A percentile compares a stretch with the other conserved stretches of the same genome.
Evolutionary conservation across 305 asterid genomes (phyloP).

Genomic region (Fraxinus albicans): DNA sequence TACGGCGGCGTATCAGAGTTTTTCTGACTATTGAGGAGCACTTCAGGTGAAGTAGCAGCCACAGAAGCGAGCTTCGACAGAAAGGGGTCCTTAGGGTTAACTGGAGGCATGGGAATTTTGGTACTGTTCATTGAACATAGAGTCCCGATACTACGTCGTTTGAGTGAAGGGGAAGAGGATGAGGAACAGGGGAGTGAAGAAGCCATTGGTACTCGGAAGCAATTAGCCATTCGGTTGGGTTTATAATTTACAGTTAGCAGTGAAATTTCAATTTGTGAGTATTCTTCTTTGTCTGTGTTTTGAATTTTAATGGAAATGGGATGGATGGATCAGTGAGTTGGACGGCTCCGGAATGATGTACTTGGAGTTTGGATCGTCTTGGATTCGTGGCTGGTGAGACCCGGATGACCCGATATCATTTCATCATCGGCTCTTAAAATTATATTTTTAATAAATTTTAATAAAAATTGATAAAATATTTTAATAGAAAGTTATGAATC

Average conservation of each 20-base stretch:
- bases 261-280: neutral
- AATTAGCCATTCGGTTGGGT: constrained; percentile 47
- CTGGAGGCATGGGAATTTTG: constrained; percentile 66
- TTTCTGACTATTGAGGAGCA: constrained; percentile 47
- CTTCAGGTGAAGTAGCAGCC: constrained; percentile 68
- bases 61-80: constrained; percentile 68
- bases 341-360: neutral
- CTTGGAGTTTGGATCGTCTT: neutral
- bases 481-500: too few relatives aligned
- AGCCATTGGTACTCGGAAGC: constrained; percentile 61
- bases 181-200: constrained; percentile 52
- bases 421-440: neutral
- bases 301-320: neutral
- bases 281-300: neutral
- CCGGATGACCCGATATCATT: neutral
- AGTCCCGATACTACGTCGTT: constrained; percentile 39
- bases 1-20: constrained; percentile 62
- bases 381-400: neutral
- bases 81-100: constrained; percentile 84
- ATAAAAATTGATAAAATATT: too few relatives aligned
- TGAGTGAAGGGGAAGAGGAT: constrained; percentile 36
- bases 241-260: neutral
- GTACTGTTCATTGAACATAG: constrained; percentile 29
- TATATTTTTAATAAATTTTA: too few relatives aligned
- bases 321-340: neutral